Percentiles rank a stretch among this genome's conserved stretches.
Evolutionary conservation across 1,284 basidiomycete species (phyloP).

Genomic region (Cutaneotrichosporon curvatum): DNA sequence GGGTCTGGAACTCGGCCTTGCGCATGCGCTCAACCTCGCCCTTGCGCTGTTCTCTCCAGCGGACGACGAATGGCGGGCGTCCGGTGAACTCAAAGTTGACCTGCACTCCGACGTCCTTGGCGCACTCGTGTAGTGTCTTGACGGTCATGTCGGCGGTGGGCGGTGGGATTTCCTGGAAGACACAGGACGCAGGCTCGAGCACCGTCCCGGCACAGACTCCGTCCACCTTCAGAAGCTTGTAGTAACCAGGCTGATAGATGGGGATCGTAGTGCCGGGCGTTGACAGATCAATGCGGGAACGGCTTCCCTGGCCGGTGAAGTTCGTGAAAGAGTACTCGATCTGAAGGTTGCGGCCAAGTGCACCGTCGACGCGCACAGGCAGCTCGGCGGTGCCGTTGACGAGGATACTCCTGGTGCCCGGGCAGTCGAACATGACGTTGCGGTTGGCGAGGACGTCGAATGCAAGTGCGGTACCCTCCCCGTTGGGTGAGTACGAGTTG

Average conservation of each 20-base stretch:
- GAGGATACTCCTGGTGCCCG: constrained; percentile 64
- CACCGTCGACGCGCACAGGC: constrained; percentile 22
- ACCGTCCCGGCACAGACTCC: constrained; percentile 76
- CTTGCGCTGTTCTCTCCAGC: constrained; percentile 68
- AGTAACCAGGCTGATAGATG: constrained; percentile 69
- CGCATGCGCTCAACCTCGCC: constrained; percentile 56
- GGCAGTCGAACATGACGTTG: constrained; percentile 64
- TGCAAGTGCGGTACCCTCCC: constrained; percentile 49
- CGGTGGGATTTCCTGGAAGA: constrained; percentile 63
- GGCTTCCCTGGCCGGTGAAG: constrained; percentile 5
- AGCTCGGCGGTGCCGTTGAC: constrained; percentile 45
- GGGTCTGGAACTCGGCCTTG: constrained; percentile 55
- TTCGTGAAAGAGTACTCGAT: constrained; percentile 25
- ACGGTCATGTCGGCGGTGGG: constrained; percentile 80
- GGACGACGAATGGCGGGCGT: constrained; percentile 78
- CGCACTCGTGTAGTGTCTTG: constrained; percentile 86
- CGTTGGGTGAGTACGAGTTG: constrained; percentile 47
- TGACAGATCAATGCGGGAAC: constrained; percentile 46
- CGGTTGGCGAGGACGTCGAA: constrained; percentile 72
- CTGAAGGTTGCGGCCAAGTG: constrained; percentile 15
- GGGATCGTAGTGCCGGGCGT: constrained; percentile 47
- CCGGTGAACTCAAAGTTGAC: constrained; percentile 81
- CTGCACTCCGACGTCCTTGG: constrained; percentile 85
- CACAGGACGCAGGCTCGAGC: constrained; percentile 68
- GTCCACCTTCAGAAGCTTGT: constrained; percentile 63